Evolutionary conservation across 2,329 filamentous ascomycete species (phyloP).

Genomic region (Hansfordia pulvinata): DNA sequence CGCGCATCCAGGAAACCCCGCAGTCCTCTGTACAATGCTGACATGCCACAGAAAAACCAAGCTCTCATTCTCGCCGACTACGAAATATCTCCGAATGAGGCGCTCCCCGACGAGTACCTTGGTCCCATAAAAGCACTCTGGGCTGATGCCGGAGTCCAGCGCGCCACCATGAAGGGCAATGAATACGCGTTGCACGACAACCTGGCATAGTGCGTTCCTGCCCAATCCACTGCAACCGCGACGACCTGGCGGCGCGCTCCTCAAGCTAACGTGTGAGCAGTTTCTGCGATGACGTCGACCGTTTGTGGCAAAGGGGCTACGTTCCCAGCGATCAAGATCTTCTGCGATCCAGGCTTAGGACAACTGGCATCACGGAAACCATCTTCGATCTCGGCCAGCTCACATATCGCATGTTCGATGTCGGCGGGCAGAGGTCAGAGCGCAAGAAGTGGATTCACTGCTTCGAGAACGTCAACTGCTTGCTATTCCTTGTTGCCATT

Average conservation of each 20-base stretch:
- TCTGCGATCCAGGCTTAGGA: conserved; percentile 75
- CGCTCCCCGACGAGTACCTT: conserved; percentile 65
- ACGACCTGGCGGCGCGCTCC: too few relatives aligned
- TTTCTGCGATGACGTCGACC: conserved; percentile 70
- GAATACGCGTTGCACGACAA: conserved; percentile 97
- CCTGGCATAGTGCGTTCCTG: conserved; percentile 65
- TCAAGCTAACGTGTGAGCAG: conserved; percentile 28
- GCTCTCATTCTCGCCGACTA: conserved; percentile 64
- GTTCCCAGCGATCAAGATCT: conserved; percentile 91
- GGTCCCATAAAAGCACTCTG: conserved; percentile 75
- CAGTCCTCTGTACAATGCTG: conserved; percentile 5
- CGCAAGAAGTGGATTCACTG: conserved; percentile 97
- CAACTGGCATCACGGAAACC: conserved; percentile 92
- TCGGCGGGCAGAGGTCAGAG: conserved; percentile 82
- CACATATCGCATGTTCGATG: conserved; percentile 95
- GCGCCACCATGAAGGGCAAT: conserved; percentile 85
- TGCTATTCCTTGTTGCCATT: conserved; percentile 88
- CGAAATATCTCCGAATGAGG: conserved; percentile 72
- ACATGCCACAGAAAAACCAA: conserved; percentile 55
- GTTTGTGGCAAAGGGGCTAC: conserved; percentile 64
- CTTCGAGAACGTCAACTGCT: conserved; percentile 85
- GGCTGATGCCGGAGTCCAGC: conserved; percentile 70
- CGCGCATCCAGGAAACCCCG: conserved; percentile 1
- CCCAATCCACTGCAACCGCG: too few relatives aligned
- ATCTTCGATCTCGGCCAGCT: conserved; percentile 84